Percentiles rank a stretch among this genome's conserved stretches.
Conservation (phyloP, 2,329 filamentous ascomycete genomes). For the Trichoderma gracile region DNA sequence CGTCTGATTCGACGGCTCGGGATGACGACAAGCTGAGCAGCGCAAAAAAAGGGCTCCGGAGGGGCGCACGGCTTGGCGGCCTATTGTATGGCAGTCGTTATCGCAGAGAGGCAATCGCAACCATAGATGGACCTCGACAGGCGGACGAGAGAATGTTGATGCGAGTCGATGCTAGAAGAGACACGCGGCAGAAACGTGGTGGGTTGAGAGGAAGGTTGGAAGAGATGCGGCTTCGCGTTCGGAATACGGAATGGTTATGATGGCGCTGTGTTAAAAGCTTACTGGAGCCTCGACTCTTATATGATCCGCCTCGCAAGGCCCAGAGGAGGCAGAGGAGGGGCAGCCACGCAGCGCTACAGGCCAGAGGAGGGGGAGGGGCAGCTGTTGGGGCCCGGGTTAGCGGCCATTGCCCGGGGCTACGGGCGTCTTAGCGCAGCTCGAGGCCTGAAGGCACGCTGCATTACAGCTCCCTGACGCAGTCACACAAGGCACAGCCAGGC, state of each 20-base stretch:
- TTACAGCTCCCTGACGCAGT: conserved; percentile 16
- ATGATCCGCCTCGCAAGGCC: conserved; percentile 3
- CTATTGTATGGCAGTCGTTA: conserved; percentile 4
- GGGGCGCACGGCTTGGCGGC: conserved; percentile 5
- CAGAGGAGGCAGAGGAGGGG: conserved; percentile 9
- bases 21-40: conserved; percentile 24
- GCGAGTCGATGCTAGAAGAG: background rate
- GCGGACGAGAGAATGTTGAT: background rate
- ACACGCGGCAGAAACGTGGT: background rate
- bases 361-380: conserved; percentile 21
- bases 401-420: background rate
- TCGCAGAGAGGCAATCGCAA: background rate
- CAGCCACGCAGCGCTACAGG: background rate
- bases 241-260: background rate
- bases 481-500: background rate
- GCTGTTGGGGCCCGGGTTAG: conserved; percentile 10
- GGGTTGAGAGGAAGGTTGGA: background rate
- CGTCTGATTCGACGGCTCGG: conserved; percentile 7
- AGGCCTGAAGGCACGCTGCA: conserved; percentile 9
- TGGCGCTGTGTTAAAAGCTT: background rate
- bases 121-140: background rate
- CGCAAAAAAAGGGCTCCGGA: conserved; percentile 10
- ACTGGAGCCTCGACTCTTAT: background rate
- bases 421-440: conserved; percentile 4
- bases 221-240: background rate